These are phyloP conservation scores for Graphilbum ipis-grandicollis DNA, from an alignment of 2,329 filamentous ascomycete genomes.

Conservation along the genomic window DNA sequence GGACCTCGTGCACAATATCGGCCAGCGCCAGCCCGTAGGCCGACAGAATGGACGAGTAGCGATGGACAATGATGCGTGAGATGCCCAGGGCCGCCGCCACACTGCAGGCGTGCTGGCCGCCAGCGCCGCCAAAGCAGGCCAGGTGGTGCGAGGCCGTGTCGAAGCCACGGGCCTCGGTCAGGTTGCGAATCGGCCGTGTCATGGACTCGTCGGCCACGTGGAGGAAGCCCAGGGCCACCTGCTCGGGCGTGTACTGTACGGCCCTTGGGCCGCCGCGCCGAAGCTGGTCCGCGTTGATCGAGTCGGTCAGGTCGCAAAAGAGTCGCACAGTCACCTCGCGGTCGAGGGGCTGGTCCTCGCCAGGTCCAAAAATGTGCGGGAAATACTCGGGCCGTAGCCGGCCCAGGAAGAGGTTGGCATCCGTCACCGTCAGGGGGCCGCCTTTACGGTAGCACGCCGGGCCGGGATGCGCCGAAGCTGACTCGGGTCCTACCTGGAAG, in stretches of 20 bases:
- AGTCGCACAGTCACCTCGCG: too few species aligned
- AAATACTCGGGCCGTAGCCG: constrained; percentile 39
- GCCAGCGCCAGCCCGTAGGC: constrained; percentile 22
- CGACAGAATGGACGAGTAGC: constrained; percentile 44
- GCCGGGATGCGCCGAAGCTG: constrained; percentile 63
- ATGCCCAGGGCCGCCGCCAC: constrained; percentile 55
- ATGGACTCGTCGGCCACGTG: constrained; percentile 55
- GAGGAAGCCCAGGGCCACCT: constrained; percentile 44
- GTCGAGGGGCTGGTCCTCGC: too few species aligned
- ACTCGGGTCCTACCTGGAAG: constrained; percentile 53
- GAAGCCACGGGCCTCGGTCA: constrained; percentile 55
- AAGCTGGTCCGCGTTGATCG: constrained; percentile 34
- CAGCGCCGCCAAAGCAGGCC: constrained; percentile 56
- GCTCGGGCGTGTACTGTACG: constrained; percentile 37
- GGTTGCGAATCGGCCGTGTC: constrained; percentile 51
- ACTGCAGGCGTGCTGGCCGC: constrained; percentile 53
- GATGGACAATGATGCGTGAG: constrained; percentile 49
- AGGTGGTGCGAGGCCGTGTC: constrained; percentile 53
- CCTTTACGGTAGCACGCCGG: constrained; percentile 51
- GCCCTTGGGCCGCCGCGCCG: background rate
- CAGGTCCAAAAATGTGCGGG: constrained; percentile 42
- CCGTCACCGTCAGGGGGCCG: constrained; percentile 48
- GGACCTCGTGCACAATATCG: constrained; percentile 17
- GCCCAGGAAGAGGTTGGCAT: constrained; percentile 48
- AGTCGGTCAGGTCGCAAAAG: constrained; percentile 45